These are phyloP conservation scores for Coemansia sp. DNA, from an alignment of 192 early-diverging fungal genomes.

Conservation along the genomic window DNA sequence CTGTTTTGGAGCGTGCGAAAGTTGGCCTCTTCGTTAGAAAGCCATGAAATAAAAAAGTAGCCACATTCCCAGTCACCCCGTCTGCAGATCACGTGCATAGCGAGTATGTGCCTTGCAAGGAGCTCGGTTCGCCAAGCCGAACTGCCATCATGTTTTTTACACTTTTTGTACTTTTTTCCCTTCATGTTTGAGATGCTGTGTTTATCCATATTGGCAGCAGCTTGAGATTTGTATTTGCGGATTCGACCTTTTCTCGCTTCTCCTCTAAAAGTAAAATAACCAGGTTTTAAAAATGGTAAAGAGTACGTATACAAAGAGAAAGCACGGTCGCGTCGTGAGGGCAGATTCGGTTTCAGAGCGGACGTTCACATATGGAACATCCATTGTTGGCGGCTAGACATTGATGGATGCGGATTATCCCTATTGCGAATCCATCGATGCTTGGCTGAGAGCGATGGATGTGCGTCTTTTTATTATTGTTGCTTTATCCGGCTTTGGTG, in stretches of 20 bases:
- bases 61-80: neutral
- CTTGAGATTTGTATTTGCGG: neutral
- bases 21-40: neutral
- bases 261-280: conserved; percentile 13
- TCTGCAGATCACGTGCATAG: neutral
- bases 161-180: neutral
- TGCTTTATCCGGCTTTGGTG: too few relatives aligned
- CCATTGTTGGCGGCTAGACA: too few relatives aligned
- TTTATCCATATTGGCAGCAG: neutral
- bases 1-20: conserved; percentile 2
- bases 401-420: too few relatives aligned
- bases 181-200: neutral
- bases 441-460: neutral
- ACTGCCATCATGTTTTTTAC: neutral
- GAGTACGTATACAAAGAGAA: conserved; percentile 42
- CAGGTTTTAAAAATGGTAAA: conserved; percentile 44
- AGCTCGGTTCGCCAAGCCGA: neutral
- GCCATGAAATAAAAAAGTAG: neutral
- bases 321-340: neutral
- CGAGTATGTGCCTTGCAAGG: neutral
- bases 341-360: neutral
- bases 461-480: neutral
- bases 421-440: neutral
- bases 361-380: too few relatives aligned
- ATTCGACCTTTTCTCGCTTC: conserved; percentile 14